Conservation (phyloP, 2,329 filamentous ascomycete genomes). For the Clathrospora elynae region DNA sequence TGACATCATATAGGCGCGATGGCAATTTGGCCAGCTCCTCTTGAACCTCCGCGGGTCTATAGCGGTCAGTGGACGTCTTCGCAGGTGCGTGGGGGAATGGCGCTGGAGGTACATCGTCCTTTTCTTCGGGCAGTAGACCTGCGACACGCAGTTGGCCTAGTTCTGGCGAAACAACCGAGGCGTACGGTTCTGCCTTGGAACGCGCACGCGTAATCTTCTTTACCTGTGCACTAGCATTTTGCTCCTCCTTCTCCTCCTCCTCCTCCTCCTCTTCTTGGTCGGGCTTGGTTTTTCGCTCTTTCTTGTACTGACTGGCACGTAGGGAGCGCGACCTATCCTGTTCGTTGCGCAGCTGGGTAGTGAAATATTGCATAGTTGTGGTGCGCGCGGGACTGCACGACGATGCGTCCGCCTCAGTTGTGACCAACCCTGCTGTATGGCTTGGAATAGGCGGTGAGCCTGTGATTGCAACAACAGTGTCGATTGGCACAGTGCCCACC, state of each 20-base stretch:
- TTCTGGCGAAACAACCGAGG: constrained; percentile 28
- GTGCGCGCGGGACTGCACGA: constrained; percentile 8
- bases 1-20: constrained; percentile 48
- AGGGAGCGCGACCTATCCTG: constrained; percentile 40
- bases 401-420: constrained; percentile 9
- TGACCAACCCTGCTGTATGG: constrained; percentile 6
- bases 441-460: constrained; percentile 13
- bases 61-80: constrained; percentile 18
- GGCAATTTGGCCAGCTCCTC: constrained; percentile 50
- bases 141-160: constrained; percentile 48
- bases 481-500: not conserved
- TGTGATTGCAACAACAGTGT: constrained; percentile 1
- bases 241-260: too few relatives aligned
- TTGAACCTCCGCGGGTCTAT: constrained; percentile 38
- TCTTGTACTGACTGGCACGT: constrained; percentile 40
- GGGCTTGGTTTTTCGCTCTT: constrained; percentile 29
- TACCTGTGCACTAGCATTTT: too few relatives aligned
- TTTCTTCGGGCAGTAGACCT: constrained; percentile 48
- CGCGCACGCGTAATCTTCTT: constrained; percentile 3
- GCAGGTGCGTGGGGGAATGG: constrained; percentile 54
- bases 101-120: constrained; percentile 45
- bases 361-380: constrained; percentile 43
- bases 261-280: constrained; percentile 25
- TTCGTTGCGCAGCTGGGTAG: constrained; percentile 33
- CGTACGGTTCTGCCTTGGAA: constrained; percentile 21